phyloP scores from a whole-genome alignment of 2,329 filamentous ascomycete genomes.

The Botrytis fabae region DNA sequence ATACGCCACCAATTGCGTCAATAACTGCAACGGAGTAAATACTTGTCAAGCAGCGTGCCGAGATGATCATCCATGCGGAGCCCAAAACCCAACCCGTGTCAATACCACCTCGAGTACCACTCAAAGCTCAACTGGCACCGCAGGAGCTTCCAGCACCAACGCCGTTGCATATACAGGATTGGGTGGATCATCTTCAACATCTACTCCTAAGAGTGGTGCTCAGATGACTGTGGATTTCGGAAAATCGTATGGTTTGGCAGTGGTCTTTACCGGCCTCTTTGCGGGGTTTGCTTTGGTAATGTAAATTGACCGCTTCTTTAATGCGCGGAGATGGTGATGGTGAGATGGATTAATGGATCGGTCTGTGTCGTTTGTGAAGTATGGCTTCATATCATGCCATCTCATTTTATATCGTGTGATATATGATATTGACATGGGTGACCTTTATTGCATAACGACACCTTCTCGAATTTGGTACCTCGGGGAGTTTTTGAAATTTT shows the following conservation, averaged over 20 bases:
- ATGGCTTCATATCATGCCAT: background rate
- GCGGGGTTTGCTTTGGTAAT: constrained; percentile 57
- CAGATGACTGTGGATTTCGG: constrained; percentile 51
- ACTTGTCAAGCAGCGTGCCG: constrained; percentile 62
- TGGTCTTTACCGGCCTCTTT: constrained; percentile 55
- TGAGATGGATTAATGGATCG: background rate
- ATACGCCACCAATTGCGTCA: constrained; percentile 69
- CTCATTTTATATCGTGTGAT: background rate
- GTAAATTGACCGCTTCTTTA: constrained; percentile 37
- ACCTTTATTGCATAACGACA: constrained; percentile 27
- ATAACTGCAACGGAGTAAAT: constrained; percentile 55
- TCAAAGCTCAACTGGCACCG: constrained; percentile 45
- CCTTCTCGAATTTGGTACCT: constrained; percentile 25
- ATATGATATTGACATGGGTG: constrained; percentile 1
- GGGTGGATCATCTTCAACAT: constrained; percentile 39
- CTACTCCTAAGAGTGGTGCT: constrained; percentile 38
- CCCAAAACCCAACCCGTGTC: constrained; percentile 58
- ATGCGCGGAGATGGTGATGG: background rate
- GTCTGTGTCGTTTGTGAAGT: background rate
- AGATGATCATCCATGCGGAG: constrained; percentile 71
- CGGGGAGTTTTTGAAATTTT: constrained; percentile 26
- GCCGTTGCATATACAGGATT: constrained; percentile 47
- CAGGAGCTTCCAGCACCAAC: constrained; percentile 38
- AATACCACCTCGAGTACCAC: constrained; percentile 55
- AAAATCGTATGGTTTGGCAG: constrained; percentile 55